Evolutionary conservation across 495 filamentous ascomycete genomes (phyloP).

Genomic region (Pseudoneurospora amorphoporcata): DNA sequence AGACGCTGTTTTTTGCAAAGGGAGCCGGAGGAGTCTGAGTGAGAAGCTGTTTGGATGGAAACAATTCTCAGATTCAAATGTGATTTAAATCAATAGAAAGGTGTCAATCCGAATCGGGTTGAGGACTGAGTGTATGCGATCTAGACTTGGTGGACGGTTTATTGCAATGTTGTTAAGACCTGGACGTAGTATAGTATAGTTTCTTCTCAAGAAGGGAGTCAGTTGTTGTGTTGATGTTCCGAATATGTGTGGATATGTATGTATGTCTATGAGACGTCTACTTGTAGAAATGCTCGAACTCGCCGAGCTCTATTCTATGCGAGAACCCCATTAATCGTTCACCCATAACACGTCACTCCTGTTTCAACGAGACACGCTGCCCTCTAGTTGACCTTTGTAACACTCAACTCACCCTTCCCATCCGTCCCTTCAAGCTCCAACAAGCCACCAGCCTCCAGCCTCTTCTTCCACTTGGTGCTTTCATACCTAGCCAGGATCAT

Average conservation of each 20-base stretch:
- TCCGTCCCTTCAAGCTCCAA: conserved; percentile 37
- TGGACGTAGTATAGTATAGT: too few relatives aligned
- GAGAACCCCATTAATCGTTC: neutral
- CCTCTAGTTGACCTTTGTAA: conserved; percentile 31
- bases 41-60: too few relatives aligned
- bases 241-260: neutral
- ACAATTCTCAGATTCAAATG: too few relatives aligned
- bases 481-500: conserved; percentile 78
- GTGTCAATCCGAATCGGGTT: too few relatives aligned
- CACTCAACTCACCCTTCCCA: conserved; percentile 27
- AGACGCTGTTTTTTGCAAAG: neutral
- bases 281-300: neutral
- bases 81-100: too few relatives aligned
- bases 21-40: neutral
- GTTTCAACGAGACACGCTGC: neutral
- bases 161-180: too few relatives aligned
- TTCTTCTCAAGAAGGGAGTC: neutral
- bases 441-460: conserved; percentile 52
- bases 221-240: neutral
- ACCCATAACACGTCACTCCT: neutral
- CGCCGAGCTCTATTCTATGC: neutral
- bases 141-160: too few relatives aligned
- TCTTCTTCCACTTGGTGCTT: conserved; percentile 82
- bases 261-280: neutral
- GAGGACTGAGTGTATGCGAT: too few relatives aligned